phyloP scores from a whole-genome alignment of 2,329 filamentous ascomycete genomes.

The Exophiala sideris region DNA sequence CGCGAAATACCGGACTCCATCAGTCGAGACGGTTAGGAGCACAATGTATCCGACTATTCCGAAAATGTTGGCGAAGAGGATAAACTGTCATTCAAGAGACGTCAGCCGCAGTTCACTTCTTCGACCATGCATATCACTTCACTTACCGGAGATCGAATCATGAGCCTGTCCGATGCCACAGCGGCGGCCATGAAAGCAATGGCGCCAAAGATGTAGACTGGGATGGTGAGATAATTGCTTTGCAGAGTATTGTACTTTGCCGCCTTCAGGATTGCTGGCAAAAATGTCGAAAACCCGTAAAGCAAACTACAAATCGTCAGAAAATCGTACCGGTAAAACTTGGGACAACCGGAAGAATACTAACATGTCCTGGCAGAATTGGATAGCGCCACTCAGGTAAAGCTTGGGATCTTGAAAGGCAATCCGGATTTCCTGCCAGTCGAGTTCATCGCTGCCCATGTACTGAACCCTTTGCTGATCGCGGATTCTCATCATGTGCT shows the following conservation, averaged over 20 bases:
- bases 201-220: constrained; percentile 54
- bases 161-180: constrained; percentile 46
- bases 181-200: constrained; percentile 46
- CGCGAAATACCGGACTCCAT: constrained; percentile 51
- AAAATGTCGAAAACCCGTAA: constrained; percentile 54
- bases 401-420: constrained; percentile 14
- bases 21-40: constrained; percentile 47
- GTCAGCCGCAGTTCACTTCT: too few relatives aligned
- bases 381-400: constrained; percentile 37
- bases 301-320: too few relatives aligned
- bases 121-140: too few relatives aligned
- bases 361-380: constrained; percentile 53
- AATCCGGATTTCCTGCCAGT: constrained; percentile 38
- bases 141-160: constrained; percentile 32
- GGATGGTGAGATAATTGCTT: constrained; percentile 55
- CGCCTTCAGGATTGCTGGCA: constrained; percentile 53
- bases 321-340: too few relatives aligned
- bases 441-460: constrained; percentile 50
- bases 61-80: constrained; percentile 40
- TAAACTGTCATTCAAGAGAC: constrained; percentile 28
- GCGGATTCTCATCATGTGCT: constrained; percentile 50
- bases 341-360: not conserved
- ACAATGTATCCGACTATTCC: constrained; percentile 51
- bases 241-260: constrained; percentile 51
- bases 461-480: constrained; percentile 46